Evolutionary conservation across 2,329 filamentous ascomycete genomes (phyloP), one percentile per base, ranked within the genome.

Genomic region (Cryphonectria radicalis): DNA sequence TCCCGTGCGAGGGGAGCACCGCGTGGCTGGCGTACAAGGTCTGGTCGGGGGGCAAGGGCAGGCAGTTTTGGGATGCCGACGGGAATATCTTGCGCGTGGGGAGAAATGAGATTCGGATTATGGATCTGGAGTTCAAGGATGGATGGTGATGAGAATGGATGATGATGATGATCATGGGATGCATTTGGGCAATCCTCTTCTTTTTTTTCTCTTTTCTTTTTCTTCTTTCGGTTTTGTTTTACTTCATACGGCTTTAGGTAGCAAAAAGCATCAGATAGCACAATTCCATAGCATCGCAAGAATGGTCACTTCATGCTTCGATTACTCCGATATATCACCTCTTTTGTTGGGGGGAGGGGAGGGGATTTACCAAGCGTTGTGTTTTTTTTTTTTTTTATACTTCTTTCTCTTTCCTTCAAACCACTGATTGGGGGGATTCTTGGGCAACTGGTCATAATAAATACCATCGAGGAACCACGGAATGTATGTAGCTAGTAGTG

Each of bases 41-140:
- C n/a, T 78, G 76, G 63, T 46, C 75, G 14, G 71, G 76, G 28
- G 76, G 75, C 4, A 68, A 72, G 35, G 76, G 75, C 0, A 74
- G 72, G 40, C 75, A 77, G 73, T 76, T 77, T 37, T 74, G 75
- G 53, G 70, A 74, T 2, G 67, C 70, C 0, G 71, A 74, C 1
- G 73, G 73, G 6, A 77, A 74, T 71, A 76, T 78, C 67, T 63
- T 75, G 17, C 55, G 37, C 22, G 74, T 77, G 1, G 77, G 76
- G 7, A 73, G 72, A 67, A 72, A 69, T n/a, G 72, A 75, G 19
- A 73, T 80, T 67, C 74, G 71, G 66, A 65, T 80, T 42, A 76
- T 77, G 68, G 77, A 80, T 46, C 68, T 80, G 62, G 63, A 66
- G 25, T 80, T 80, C 62, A 66, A 70, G 4, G 72, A 74, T 28